Percentiles rank a stretch among this genome's conserved stretches.
Evolutionary conservation across 2,329 filamentous ascomycete genomes (phyloP).

Genomic region (Colletotrichum sp.): DNA sequence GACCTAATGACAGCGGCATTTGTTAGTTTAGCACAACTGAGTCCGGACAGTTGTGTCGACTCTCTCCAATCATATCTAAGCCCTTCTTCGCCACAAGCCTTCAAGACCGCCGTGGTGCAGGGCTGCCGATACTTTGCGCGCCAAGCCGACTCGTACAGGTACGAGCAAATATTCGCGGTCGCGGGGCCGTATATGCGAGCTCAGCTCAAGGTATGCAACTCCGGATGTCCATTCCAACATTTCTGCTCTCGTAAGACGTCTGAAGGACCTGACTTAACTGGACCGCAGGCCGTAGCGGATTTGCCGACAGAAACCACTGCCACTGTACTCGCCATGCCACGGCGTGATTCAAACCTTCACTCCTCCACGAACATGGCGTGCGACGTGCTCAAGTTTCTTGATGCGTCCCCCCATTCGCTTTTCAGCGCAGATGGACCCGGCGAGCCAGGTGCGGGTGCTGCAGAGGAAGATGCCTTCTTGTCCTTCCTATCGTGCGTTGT

Average conservation of each 20-base stretch:
- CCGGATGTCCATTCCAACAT: neutral
- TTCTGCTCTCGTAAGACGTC: neutral
- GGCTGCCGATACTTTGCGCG: slow-evolving; percentile 68
- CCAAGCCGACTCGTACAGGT: slow-evolving; percentile 52
- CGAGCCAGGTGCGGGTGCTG: neutral
- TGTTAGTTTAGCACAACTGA: slow-evolving; percentile 67
- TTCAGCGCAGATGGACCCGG: slow-evolving; percentile 38
- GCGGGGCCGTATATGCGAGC: slow-evolving; percentile 61
- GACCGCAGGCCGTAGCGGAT: slow-evolving; percentile 40
- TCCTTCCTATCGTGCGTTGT: slow-evolving; percentile 60
- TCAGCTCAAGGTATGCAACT: slow-evolving; percentile 57
- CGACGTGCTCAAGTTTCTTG: slow-evolving; percentile 62
- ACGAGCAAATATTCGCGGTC: slow-evolving; percentile 59
- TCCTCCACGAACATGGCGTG: slow-evolving; percentile 49
- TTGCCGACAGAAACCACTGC: slow-evolving; percentile 39
- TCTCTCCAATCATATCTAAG: slow-evolving; percentile 63
- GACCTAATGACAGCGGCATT: slow-evolving; percentile 71
- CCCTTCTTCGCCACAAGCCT: slow-evolving; percentile 59
- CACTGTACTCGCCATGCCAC: slow-evolving; percentile 39
- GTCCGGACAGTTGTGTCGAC: slow-evolving; percentile 63
- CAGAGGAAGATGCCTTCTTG: slow-evolving; percentile 48
- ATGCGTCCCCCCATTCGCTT: slow-evolving; percentile 53
- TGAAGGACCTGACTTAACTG: neutral
- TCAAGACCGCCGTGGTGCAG: slow-evolving; percentile 68
- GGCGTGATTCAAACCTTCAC: slow-evolving; percentile 40